A percentile compares a stretch with the other conserved stretches of the same genome.
These are phyloP conservation scores for Nasturtium officinale DNA, from an alignment of 345 rosid genomes.

Conservation along the genomic window DNA sequence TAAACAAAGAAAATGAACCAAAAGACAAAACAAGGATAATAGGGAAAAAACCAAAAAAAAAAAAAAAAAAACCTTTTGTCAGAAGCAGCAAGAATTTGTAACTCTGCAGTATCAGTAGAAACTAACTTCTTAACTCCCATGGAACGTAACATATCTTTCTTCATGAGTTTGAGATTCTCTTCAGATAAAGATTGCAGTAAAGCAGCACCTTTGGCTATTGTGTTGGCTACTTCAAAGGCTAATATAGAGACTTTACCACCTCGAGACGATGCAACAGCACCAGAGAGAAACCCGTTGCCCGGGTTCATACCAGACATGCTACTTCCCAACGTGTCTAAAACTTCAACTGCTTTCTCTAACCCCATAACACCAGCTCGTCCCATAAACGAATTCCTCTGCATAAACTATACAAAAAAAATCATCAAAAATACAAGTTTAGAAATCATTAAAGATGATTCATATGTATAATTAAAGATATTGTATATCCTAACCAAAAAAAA, in stretches of 20 bases:
- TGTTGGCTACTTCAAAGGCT: slow-evolving; percentile 95
- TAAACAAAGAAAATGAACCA: slow-evolving; percentile 11
- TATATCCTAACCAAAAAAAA: neutral
- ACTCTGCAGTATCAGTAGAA: slow-evolving; percentile 62
- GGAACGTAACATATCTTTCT: slow-evolving; percentile 65
- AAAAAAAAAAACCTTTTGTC: slow-evolving; percentile 70
- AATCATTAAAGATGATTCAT: neutral
- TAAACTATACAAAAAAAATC: slow-evolving; percentile 33
- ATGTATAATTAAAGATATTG: neutral
- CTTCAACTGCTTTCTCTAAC: slow-evolving; percentile 71
- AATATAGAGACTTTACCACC: slow-evolving; percentile 60
- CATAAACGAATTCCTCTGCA: slow-evolving; percentile 56
- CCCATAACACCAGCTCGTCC: slow-evolving; percentile 68
- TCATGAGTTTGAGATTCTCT: slow-evolving; percentile 60
- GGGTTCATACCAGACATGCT: slow-evolving; percentile 73
- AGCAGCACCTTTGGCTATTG: slow-evolving; percentile 73
- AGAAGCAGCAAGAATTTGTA: slow-evolving; percentile 76
- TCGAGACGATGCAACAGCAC: slow-evolving; percentile 47
- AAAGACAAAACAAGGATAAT: neutral
- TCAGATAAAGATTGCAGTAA: slow-evolving; percentile 74
- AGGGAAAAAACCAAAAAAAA: neutral
- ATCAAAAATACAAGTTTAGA: slow-evolving; percentile 21
- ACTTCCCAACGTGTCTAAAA: slow-evolving; percentile 77
- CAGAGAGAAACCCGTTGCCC: slow-evolving; percentile 56
- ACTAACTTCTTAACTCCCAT: slow-evolving; percentile 71